A percentile compares a stretch with the other conserved stretches of the same genome.
These are phyloP conservation scores for Pyronema omphalodes DNA, from an alignment of 495 filamentous ascomycete genomes.

Conservation along the genomic window DNA sequence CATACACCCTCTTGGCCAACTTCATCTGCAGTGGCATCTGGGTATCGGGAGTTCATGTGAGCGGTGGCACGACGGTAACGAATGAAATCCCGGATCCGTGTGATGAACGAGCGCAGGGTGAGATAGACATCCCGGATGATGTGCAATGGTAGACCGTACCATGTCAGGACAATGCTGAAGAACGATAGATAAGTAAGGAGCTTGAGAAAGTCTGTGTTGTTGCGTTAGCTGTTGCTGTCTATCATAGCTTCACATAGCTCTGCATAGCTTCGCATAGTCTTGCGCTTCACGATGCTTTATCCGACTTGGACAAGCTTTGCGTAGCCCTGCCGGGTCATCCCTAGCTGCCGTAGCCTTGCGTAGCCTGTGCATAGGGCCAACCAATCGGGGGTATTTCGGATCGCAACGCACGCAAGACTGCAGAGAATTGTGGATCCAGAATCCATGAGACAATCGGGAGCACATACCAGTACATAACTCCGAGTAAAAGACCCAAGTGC, in stretches of 20 bases:
- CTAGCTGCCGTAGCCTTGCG: no score
- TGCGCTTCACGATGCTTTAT: no score
- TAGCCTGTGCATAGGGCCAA: no score
- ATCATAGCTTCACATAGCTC: no score
- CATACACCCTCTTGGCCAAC: slow-evolving; percentile 74
- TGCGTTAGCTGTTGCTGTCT: background rate
- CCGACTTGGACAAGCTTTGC: no score
- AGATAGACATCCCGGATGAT: slow-evolving; percentile 90
- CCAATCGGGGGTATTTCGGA: no score
- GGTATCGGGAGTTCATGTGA: slow-evolving; percentile 82
- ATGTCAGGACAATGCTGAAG: slow-evolving; percentile 79
- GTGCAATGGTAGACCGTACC: slow-evolving; percentile 89
- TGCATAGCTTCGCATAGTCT: no score
- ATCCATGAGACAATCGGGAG: background rate
- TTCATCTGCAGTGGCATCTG: slow-evolving; percentile 80
- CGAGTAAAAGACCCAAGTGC: slow-evolving; percentile 77
- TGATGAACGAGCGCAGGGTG: slow-evolving; percentile 76
- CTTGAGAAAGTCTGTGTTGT: slow-evolving; percentile 60
- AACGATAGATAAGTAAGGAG: slow-evolving; percentile 74
- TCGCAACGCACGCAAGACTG: background rate
- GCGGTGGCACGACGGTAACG: slow-evolving; percentile 73
- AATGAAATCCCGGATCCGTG: slow-evolving; percentile 69
- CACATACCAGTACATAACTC: slow-evolving; percentile 57
- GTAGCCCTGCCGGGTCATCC: no score
- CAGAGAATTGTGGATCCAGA: background rate